These are phyloP conservation scores for Saturnispora galanensis DNA, from an alignment of 805 yeast species.

Conservation along the genomic window DNA sequence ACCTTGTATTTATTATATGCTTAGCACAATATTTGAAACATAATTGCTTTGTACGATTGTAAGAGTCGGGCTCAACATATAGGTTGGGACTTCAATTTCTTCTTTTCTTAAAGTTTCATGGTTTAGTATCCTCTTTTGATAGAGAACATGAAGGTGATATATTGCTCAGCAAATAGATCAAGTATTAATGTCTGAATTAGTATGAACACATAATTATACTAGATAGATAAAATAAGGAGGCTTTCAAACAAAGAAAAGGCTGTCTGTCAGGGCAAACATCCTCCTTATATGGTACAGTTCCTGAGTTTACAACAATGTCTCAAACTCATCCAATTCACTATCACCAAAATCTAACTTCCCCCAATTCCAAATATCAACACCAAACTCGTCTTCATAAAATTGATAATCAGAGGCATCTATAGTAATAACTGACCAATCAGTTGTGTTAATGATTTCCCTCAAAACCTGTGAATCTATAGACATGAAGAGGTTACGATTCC, in stretches of 20 bases:
- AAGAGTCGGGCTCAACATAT: no score
- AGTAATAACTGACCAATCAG: conserved; percentile 2
- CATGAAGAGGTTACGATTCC: conserved; percentile 5
- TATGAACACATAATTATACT: no score
- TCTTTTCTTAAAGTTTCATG: not conserved
- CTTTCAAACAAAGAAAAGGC: no score
- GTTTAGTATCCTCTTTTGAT: no score
- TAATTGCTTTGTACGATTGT: no score
- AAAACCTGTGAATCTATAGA: conserved; percentile 1
- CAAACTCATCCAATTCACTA: conserved; percentile 4
- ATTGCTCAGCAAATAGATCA: no score
- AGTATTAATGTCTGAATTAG: no score
- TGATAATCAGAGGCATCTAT: not conserved
- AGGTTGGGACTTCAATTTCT: not conserved
- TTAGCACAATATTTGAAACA: not conserved
- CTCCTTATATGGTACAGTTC: not conserved
- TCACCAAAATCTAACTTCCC: conserved; percentile 1
- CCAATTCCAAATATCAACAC: conserved; percentile 6
- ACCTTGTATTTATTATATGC: not conserved
- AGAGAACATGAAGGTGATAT: no score
- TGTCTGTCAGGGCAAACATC: no score
- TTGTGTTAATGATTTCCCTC: not conserved
- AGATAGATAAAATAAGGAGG: no score
- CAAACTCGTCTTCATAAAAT: conserved; percentile 2
- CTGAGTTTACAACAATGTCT: not conserved